A percentile compares a stretch with the other conserved stretches of the same genome.
Conservation (phyloP, 345 rosid genomes). For the Populus davidiana region DNA sequence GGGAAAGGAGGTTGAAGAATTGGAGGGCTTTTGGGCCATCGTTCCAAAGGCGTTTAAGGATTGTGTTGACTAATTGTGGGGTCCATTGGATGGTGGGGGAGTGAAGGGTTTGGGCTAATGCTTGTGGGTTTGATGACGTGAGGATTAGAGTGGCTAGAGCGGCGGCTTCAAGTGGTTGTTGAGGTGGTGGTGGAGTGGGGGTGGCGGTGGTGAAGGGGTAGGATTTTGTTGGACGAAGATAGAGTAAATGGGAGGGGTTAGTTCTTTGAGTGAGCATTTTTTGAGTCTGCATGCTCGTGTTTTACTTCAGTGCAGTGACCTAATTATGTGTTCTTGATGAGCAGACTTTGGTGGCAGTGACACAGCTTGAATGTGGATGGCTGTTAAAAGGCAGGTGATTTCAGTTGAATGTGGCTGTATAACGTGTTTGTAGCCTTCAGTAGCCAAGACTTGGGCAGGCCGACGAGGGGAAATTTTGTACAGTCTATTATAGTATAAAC, state of each 20-base stretch:
- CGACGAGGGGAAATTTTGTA: too few relatives aligned
- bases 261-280: background rate
- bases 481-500: too few relatives aligned
- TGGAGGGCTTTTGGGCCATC: slow-evolving; percentile 79
- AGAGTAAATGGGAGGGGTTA: background rate
- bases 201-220: background rate
- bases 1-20: slow-evolving; percentile 56
- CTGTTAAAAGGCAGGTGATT: too few relatives aligned
- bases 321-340: too few relatives aligned
- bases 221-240: background rate
- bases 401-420: too few relatives aligned
- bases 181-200: slow-evolving; percentile 6
- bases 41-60: slow-evolving; percentile 77
- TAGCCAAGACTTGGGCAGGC: too few relatives aligned
- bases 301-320: too few relatives aligned
- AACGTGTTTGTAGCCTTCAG: too few relatives aligned
- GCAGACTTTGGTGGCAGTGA: too few relatives aligned
- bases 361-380: too few relatives aligned
- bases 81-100: slow-evolving; percentile 51
- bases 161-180: slow-evolving; percentile 18
- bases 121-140: slow-evolving; percentile 28
- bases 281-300: too few relatives aligned
- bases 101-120: slow-evolving; percentile 41
- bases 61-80: slow-evolving; percentile 55
- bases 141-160: slow-evolving; percentile 42